phyloP scores from a whole-genome alignment of 768 basidiomycete species.

The Obba rivulosa region DNA sequence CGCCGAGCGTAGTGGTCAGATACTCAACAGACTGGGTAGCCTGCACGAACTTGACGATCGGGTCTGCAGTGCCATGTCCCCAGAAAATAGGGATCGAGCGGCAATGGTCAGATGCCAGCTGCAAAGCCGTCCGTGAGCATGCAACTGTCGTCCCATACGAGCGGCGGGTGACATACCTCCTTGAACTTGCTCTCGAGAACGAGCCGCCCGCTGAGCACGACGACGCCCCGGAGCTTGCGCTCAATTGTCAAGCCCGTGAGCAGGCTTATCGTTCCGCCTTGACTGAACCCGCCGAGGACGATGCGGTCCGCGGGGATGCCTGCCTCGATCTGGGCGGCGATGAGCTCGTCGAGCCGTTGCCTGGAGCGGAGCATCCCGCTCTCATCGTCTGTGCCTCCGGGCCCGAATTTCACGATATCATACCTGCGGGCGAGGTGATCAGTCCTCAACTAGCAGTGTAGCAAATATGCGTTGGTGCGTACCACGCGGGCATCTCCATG shows the following conservation, averaged over 20 bases:
- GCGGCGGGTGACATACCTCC: constrained; percentile 36
- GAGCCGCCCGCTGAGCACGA: constrained; percentile 75
- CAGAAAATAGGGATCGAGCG: constrained; percentile 67
- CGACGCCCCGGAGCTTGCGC: constrained; percentile 66
- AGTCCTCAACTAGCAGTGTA: not conserved
- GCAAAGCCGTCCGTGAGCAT: too few relatives aligned
- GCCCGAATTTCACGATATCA: constrained; percentile 54
- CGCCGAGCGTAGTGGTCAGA: constrained; percentile 49
- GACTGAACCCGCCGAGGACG: constrained; percentile 85
- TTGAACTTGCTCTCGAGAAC: constrained; percentile 62
- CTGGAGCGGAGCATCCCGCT: constrained; percentile 65
- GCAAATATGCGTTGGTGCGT: constrained; percentile 10
- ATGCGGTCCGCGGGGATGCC: constrained; percentile 68
- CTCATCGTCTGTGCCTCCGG: constrained; percentile 56
- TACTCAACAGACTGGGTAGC: constrained; percentile 51
- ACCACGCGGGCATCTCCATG: constrained; percentile 73
- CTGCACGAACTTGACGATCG: constrained; percentile 55
- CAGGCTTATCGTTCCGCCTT: constrained; percentile 74
- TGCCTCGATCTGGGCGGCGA: constrained; percentile 66
- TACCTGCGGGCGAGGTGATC: constrained; percentile 44
- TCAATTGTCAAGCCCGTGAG: constrained; percentile 65
- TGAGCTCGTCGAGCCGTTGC: constrained; percentile 56
- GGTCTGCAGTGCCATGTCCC: constrained; percentile 78
- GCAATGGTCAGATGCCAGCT: too few relatives aligned
- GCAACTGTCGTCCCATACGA: not conserved